Conservation (phyloP, 2,329 filamentous ascomycete species). For the Fusarium sp. region DNA sequence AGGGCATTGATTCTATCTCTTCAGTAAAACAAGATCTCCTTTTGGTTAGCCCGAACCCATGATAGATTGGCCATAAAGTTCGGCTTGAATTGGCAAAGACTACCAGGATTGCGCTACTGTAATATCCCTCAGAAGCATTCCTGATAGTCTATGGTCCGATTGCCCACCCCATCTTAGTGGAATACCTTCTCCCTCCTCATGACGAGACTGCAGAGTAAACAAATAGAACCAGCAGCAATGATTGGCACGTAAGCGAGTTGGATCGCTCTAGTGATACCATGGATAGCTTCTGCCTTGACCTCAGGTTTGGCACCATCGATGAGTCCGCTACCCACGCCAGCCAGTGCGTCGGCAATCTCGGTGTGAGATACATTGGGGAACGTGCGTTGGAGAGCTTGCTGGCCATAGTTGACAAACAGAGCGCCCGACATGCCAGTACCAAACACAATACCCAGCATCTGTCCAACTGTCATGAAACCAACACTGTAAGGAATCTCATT, state of each 20-base stretch:
- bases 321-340: constrained; percentile 4
- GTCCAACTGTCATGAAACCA: constrained; percentile 23
- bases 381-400: constrained; percentile 1
- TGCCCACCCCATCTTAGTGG: accelerated
- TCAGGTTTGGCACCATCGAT: constrained; percentile 2
- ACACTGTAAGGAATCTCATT: constrained; percentile 18
- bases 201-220: not conserved
- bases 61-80: accelerated
- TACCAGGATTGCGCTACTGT: no score
- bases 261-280: constrained; percentile 11
- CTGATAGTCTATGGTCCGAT: no score
- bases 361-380: not conserved
- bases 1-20: no score
- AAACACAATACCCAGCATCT: constrained; percentile 22
- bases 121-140: not conserved
- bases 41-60: accelerated
- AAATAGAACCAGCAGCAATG: constrained; percentile 19
- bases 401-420: constrained; percentile 14
- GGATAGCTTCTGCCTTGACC: constrained; percentile 6
- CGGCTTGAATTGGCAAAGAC: no score
- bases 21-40: no score
- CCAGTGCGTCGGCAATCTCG: constrained; percentile 15
- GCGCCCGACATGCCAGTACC: constrained; percentile 20
- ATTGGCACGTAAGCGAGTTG: constrained; percentile 24
- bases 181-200: constrained; percentile 22